Conservation (phyloP, 805 yeast species). For the Ogataea pilisensis region DNA sequence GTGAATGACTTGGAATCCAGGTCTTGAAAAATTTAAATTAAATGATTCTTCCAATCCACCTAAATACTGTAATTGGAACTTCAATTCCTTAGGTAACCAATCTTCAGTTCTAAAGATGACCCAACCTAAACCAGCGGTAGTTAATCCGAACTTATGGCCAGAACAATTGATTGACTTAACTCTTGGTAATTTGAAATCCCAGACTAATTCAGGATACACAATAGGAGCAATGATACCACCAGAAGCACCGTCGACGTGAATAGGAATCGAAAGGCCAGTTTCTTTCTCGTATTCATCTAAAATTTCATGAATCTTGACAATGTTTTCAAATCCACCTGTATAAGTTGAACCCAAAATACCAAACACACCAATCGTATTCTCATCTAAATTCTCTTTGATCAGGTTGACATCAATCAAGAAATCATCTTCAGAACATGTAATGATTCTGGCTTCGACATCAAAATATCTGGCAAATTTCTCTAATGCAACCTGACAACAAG, state of each 20-base stretch:
- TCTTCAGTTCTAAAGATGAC: conserved; percentile 69
- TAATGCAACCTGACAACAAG: conserved; percentile 90
- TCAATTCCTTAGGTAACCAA: conserved; percentile 64
- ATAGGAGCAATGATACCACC: conserved; percentile 91
- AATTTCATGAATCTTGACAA: conserved; percentile 53
- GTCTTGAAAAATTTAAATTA: conserved; percentile 84
- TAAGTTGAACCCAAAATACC: conserved; percentile 89
- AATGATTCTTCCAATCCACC: conserved; percentile 89
- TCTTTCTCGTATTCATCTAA: conserved; percentile 66
- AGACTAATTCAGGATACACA: conserved; percentile 63
- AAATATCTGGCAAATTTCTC: conserved; percentile 93
- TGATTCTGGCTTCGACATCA: conserved; percentile 80
- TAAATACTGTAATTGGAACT: conserved; percentile 75
- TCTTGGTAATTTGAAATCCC: conserved; percentile 80
- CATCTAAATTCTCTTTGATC: conserved; percentile 68
- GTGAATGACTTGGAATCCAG: conserved; percentile 86
- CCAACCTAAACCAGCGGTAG: conserved; percentile 93
- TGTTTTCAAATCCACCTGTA: conserved; percentile 89
- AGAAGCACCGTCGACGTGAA: conserved; percentile 92
- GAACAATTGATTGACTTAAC: conserved; percentile 85
- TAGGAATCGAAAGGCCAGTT: conserved; percentile 66
- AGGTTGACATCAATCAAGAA: conserved; percentile 60
- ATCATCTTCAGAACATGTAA: conserved; percentile 60
- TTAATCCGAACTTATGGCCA: conserved; percentile 90
- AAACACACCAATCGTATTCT: conserved; percentile 88